These are phyloP conservation scores for Cadophora sp. DNA, from an alignment of 2,329 filamentous ascomycete species.

Conservation along the genomic window DNA sequence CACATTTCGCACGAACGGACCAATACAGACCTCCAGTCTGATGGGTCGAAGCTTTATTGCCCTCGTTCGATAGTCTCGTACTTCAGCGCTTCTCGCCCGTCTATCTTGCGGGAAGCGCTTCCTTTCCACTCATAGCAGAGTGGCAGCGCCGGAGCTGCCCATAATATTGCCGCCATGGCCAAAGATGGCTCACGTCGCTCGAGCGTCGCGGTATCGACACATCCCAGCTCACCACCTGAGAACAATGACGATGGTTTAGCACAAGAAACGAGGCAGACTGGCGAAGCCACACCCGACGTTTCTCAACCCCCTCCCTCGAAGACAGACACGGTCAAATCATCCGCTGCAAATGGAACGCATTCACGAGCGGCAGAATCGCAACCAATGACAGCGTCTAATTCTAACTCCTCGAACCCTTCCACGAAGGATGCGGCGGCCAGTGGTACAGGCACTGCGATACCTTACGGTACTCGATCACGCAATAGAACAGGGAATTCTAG, in stretches of 20 bases:
- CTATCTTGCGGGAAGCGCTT: conserved; percentile 43
- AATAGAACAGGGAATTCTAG: conserved; percentile 82
- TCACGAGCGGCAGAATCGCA: conserved; percentile 45
- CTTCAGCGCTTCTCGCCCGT: conserved; percentile 44
- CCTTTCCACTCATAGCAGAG: conserved; percentile 26
- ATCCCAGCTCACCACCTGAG: conserved; percentile 28
- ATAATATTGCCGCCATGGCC: conserved; percentile 36
- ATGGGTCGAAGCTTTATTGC: conserved; percentile 40
- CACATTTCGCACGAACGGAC: conserved; percentile 4
- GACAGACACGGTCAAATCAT: conserved; percentile 25
- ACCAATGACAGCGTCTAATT: conserved; percentile 56
- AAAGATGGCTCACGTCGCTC: conserved; percentile 40
- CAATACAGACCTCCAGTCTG: conserved; percentile 28
- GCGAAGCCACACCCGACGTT: conserved; percentile 23
- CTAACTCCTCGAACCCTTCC: conserved; percentile 52
- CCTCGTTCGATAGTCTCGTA: conserved; percentile 42
- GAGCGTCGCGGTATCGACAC: conserved; percentile 36
- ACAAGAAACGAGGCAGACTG: conserved; percentile 27
- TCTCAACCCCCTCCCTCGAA: conserved; percentile 19
- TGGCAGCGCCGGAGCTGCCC: conserved; percentile 11
- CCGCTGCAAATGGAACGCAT: conserved; percentile 27
- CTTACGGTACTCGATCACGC: conserved; percentile 92
- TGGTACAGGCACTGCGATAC: conserved; percentile 47
- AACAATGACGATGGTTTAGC: conserved; percentile 28
- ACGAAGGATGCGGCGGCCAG: conserved; percentile 53